These are phyloP conservation scores for Xanthoconium stramineum DNA, from an alignment of 768 basidiomycete genomes.

Conservation along the genomic window DNA sequence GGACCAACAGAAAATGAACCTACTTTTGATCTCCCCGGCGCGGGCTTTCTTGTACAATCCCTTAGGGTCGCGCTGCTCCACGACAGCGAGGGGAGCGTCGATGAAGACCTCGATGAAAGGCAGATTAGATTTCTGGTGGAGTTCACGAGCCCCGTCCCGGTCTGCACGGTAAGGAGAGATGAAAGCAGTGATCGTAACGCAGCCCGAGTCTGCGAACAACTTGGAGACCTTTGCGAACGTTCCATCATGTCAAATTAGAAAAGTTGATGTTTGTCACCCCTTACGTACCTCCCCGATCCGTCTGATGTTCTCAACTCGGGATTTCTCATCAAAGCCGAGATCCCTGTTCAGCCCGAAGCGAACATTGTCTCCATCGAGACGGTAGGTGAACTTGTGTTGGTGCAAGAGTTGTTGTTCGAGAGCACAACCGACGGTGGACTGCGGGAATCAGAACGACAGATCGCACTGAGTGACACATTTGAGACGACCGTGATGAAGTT, in stretches of 20 bases:
- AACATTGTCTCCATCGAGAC: constrained; percentile 94
- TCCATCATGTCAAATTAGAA: constrained; percentile 10
- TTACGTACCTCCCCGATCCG: constrained; percentile 87
- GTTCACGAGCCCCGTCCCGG: constrained; percentile 73
- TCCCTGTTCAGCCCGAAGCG: constrained; percentile 97
- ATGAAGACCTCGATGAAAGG: constrained; percentile 94
- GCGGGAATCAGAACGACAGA: not conserved
- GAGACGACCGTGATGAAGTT: not conserved
- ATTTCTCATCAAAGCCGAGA: constrained; percentile 89
- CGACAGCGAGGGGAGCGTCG: constrained; percentile 85
- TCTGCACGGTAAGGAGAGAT: constrained; percentile 97
- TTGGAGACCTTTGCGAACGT: constrained; percentile 71
- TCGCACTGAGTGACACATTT: not conserved
- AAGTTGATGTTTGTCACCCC: not conserved
- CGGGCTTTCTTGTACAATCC: constrained; percentile 97
- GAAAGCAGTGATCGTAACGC: constrained; percentile 90
- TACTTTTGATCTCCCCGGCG: constrained; percentile 94
- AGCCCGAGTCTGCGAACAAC: constrained; percentile 85
- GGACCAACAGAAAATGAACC: constrained; percentile 8
- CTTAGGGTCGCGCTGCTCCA: constrained; percentile 94
- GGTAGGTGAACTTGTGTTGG: constrained; percentile 79
- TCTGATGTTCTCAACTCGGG: constrained; percentile 93
- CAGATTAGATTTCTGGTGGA: constrained; percentile 71
- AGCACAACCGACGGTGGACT: constrained; percentile 98
- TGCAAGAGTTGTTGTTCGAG: constrained; percentile 94